phyloP scores from a whole-genome alignment of 306 rosid genomes.

The Herpetospermum pedunculosum region DNA sequence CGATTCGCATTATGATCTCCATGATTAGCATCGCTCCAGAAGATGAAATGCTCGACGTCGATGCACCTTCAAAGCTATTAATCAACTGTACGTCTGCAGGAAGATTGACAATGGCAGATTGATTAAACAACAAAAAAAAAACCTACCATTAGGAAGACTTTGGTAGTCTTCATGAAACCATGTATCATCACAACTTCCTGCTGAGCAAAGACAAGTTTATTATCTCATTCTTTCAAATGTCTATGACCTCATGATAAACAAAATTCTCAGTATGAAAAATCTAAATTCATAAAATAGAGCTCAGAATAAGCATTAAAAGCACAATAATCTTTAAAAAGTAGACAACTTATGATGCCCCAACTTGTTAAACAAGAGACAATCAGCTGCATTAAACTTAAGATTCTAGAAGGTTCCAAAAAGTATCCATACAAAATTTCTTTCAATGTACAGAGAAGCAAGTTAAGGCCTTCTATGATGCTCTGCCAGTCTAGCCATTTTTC shows the following conservation, averaged over 20 bases:
- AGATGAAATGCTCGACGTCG: slow-evolving; percentile 31
- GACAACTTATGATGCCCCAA: not conserved
- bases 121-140: not conserved
- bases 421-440: slow-evolving; percentile 84
- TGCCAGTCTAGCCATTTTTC: too few species aligned
- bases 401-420: not conserved
- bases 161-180: slow-evolving; percentile 93
- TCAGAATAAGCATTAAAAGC: not conserved
- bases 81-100: slow-evolving; percentile 50
- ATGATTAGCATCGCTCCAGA: slow-evolving; percentile 36
- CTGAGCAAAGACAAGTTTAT: not conserved
- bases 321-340: not conserved
- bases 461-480: slow-evolving; percentile 86
- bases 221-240: not conserved
- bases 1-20: slow-evolving; percentile 15
- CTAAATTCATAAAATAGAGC: not conserved
- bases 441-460: slow-evolving; percentile 69
- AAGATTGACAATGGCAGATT: not conserved
- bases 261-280: not conserved
- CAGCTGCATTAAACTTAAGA: too few species aligned
- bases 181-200: slow-evolving; percentile 53
- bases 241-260: too few species aligned
- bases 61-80: slow-evolving; percentile 37
- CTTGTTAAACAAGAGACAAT: too few species aligned
- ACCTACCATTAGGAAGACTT: slow-evolving; percentile 75